Base-by-base conservation (phyloP, 768 basidiomycete species). In the Lactarius hengduanensis region DNA sequence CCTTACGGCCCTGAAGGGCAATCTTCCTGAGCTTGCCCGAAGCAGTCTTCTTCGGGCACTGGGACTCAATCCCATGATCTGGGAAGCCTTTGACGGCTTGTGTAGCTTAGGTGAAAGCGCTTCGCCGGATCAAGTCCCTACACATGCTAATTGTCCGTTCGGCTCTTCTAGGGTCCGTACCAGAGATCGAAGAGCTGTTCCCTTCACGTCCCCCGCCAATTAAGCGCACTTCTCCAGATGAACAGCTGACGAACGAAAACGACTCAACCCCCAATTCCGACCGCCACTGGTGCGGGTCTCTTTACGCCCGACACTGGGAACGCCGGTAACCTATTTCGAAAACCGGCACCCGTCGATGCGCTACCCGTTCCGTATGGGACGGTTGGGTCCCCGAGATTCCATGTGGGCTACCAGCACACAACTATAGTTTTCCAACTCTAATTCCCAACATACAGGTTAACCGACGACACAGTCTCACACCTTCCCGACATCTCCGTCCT, bases 41-140 rank as follows among this genome's bases (percentile, higher is more conserved):
- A 73, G 77, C 62, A 88, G 86, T 73, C 96, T 90, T 75, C 81
- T 82, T 56, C 84, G 87, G 65, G 90, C 93, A 32, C 80, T 97
- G 67, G 75, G 80, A 16, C 74, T 87, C 57, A 88, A 93, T 73
- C 91, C 92, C 38, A 84, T 92, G 74, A 77, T 95, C 62, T 96
- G 94, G 94, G 94, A 97, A 75, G 94, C 94, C 5, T 91, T 94
- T 72, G 92, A 94, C 73, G 94, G 92, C 0, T 76, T 97, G 40
- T 96, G 94, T 74, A 77, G 82, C 36, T 77, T 92, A 55, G 94
- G 95, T 90, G 72, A 62, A 41, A 40, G 64, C 59, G 43, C 62
- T 66, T 3, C n/a, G 18, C 40, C 57, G 28, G n/a, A 36, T 67
- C 61, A 43, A 30, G 22, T 9, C 41, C 53, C 55, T 43, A n/a